phyloP scores from a whole-genome alignment of 2,329 filamentous ascomycete species.

The Trichoderma atroviride region DNA sequence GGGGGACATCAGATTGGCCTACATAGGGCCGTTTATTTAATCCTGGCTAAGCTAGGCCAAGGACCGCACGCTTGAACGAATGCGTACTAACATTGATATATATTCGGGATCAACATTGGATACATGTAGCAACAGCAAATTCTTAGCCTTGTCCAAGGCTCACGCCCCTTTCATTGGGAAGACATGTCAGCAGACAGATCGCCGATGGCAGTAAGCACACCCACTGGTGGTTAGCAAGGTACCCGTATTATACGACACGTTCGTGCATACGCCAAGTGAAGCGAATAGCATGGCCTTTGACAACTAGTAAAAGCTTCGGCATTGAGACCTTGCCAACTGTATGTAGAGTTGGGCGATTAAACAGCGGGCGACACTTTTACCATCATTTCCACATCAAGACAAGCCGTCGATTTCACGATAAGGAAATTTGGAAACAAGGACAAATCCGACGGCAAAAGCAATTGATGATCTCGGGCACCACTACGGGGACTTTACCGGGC shows the following conservation, averaged over 20 bases:
- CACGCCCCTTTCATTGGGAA: slow-evolving; percentile 11
- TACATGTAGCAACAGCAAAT: background rate
- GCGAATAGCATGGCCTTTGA: background rate
- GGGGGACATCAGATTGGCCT: background rate
- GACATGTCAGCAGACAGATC: slow-evolving; percentile 7
- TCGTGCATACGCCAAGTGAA: background rate
- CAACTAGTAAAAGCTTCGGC: background rate
- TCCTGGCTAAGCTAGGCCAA: background rate
- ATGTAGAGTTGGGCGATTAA: background rate
- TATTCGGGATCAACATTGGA: background rate
- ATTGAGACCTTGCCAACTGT: background rate
- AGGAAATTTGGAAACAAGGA: background rate
- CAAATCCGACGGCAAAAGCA: background rate
- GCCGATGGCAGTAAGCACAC: slow-evolving; percentile 3
- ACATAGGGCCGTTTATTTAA: slow-evolving; percentile 12
- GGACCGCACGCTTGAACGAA: background rate
- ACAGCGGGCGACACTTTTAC: background rate
- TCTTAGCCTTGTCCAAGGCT: background rate
- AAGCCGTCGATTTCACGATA: background rate
- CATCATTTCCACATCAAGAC: background rate
- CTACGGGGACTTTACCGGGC: slow-evolving; percentile 12
- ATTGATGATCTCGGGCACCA: background rate
- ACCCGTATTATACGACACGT: background rate
- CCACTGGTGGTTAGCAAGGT: slow-evolving; percentile 5
- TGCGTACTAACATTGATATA: background rate